phyloP scores from a whole-genome alignment of 2,329 filamentous ascomycete species.

The Ceratocystis huliohia region DNA sequence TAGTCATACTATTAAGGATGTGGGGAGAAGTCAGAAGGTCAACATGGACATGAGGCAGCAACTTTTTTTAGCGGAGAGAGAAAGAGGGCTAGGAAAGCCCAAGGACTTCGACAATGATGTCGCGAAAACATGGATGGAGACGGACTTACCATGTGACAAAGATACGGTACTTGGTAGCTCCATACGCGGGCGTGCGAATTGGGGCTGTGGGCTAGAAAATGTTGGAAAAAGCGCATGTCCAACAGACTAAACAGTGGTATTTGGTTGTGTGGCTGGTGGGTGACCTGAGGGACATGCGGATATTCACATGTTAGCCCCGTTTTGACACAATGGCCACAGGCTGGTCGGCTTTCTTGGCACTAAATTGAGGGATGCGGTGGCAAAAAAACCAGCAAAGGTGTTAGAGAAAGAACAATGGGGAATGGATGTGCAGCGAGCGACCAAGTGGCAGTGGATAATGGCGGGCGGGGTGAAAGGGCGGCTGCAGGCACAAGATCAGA shows the following conservation, averaged over 20 bases:
- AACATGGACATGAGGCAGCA: no score
- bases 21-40: conserved; percentile 15
- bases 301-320: conserved; percentile 52
- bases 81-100: neutral
- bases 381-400: neutral
- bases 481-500: neutral
- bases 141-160: conserved; percentile 49
- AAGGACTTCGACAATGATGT: neutral
- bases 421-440: neutral
- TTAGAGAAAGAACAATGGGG: neutral
- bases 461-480: neutral
- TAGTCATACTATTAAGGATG: conserved; percentile 41
- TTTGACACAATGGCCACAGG: conserved; percentile 51
- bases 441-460: neutral
- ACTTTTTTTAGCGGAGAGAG: neutral
- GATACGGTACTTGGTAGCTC: conserved; percentile 53
- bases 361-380: conserved; percentile 25
- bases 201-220: conserved; percentile 45
- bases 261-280: conserved; percentile 44
- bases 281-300: conserved; percentile 38
- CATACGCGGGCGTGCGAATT: conserved; percentile 51
- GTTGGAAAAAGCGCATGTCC: conserved; percentile 58
- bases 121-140: no score
- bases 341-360: conserved; percentile 53
- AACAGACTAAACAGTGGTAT: conserved; percentile 47